Evolutionary conservation across 2,329 filamentous ascomycete genomes (phyloP), one percentile per base, ranked within the genome.

Genomic region (Fusarium albidum): DNA sequence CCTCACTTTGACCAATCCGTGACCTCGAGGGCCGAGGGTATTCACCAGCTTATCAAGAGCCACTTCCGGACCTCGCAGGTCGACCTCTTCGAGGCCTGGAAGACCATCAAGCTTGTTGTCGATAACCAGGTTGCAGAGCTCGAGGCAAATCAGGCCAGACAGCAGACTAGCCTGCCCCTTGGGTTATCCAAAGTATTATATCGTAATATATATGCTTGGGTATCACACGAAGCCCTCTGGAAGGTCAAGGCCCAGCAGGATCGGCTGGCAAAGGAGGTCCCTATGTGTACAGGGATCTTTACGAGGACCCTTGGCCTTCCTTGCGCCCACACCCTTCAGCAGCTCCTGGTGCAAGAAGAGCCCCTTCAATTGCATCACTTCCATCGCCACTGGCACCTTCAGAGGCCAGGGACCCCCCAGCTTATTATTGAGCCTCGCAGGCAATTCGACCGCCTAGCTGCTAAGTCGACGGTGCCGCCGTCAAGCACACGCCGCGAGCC

Each of bases 1-100:
- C 29, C 41, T 18, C 44, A 64, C 48, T 67, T 67, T 49, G 25
- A 47, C 51, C 18, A 66, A 60, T 35, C 33, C 55, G 26, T 39
- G 40, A 44, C 9, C 28, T 49, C 25, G 3, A 12, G 15, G 18
- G 10, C 3, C 8, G 15, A 49, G 10, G 12, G 47, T 21, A 49
- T 49, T 28, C 15, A 43, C 38, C 7, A 37, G 13, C 47, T 49
- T 34, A 14, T 43, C 26, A 49, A 49, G 13, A 21, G 9, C 5
- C 15, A 40, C 15, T 3, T 46, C 4, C 45, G 39, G 3, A 37
- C 10, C 17, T 38, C 26, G 18, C 9, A 39, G 13, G 9, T 29
- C 26, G n/a, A 52, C 21, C 34, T 45, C 11, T 46, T 46, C n/a
- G 12, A 52, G 9, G 41, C 35, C 28, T 47, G 12, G 17, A 37